Conservation (phyloP, 2,329 filamentous ascomycete species). For the Chaetomium olivaceum region DNA sequence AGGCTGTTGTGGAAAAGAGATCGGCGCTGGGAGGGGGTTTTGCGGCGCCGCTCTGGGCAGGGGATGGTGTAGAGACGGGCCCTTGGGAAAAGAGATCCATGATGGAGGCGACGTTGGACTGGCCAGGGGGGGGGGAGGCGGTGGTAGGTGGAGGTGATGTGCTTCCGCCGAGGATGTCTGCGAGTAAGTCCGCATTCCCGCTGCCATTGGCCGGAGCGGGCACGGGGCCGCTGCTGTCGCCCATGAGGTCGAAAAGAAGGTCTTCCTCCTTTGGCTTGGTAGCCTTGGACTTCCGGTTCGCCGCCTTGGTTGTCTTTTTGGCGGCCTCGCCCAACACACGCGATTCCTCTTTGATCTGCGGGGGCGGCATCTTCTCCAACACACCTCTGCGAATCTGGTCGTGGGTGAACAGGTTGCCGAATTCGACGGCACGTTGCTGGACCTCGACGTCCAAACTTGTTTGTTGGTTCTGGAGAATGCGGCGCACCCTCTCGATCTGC, state of each 20-base stretch:
- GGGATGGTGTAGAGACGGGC: conserved; percentile 77
- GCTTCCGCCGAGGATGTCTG: conserved; percentile 83
- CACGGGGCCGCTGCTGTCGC: conserved; percentile 64
- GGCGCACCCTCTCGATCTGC: conserved; percentile 83
- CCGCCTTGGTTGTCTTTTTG: conserved; percentile 63
- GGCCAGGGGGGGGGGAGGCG: conserved; percentile 55
- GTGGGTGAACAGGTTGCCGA: conserved; percentile 88
- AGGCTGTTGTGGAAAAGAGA: conserved; percentile 51
- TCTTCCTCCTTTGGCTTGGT: conserved; percentile 88
- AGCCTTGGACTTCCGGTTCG: conserved; percentile 73
- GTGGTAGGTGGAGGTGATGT: conserved; percentile 56
- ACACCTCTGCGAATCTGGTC: conserved; percentile 87
- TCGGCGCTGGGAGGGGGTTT: conserved; percentile 51
- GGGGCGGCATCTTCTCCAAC: conserved; percentile 95
- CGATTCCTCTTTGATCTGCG: conserved; percentile 94
- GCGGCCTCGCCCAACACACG: conserved; percentile 79
- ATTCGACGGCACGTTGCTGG: conserved; percentile 94
- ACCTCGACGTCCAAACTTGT: conserved; percentile 92
- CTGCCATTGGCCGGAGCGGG: conserved; percentile 55
- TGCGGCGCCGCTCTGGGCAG: conserved; percentile 46
- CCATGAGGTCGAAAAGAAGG: conserved; percentile 89
- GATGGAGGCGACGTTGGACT: conserved; percentile 68
- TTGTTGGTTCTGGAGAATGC: conserved; percentile 74
- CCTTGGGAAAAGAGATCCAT: conserved; percentile 79
- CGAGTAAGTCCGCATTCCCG: conserved; percentile 80